Base-by-base conservation (phyloP, 1,139 yeast species). In the Hansenula lynferdii region DNA sequence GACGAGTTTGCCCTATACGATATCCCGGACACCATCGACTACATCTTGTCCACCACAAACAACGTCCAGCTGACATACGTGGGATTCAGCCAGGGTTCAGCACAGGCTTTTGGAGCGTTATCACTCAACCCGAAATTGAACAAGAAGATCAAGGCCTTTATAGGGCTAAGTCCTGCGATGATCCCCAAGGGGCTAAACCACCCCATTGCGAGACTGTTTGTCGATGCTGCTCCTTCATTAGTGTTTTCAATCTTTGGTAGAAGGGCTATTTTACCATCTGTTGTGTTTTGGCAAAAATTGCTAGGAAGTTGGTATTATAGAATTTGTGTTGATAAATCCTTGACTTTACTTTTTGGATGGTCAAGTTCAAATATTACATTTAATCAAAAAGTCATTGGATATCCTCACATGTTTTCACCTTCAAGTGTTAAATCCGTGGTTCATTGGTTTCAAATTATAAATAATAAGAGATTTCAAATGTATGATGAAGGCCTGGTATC, bases 361-460 rank as follows among this genome's bases (percentile, higher is more conserved):
- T 67, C 64, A 31, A 72, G 87, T 10, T 36, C 50, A 5, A 83
- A 87, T 58, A 86, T 87, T 47, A 61, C 78, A 31, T 68, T 72
- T 47, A 62, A 73, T 27, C 96, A 87, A 59, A 86, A 86, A 56
- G 61, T 79, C 36, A 70, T 80, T 19, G 75, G 85, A n/a, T 87
- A 85, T 57, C 77, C 85, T 14, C 95, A 87, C 57, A 64, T 87
- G 42, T 87, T 85, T 61, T 83, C 94, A 2, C 80, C 89, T 20
- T 84, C 96, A 0, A 79, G 89, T 5, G 96, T 86, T 33, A 87
- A 86, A 57, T 74, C 83, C 22, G 90, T 85, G 31, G 95, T 85
- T 23, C 96, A 87, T 59, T 87, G 96, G 96, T 86, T 87, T 57
- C 96, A 87, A 60, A 85, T 87, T 38, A 86, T 87, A 47, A 66